Evolutionary conservation across 2,329 filamentous ascomycete species (phyloP).

Genomic region (Beauveria varroae): DNA sequence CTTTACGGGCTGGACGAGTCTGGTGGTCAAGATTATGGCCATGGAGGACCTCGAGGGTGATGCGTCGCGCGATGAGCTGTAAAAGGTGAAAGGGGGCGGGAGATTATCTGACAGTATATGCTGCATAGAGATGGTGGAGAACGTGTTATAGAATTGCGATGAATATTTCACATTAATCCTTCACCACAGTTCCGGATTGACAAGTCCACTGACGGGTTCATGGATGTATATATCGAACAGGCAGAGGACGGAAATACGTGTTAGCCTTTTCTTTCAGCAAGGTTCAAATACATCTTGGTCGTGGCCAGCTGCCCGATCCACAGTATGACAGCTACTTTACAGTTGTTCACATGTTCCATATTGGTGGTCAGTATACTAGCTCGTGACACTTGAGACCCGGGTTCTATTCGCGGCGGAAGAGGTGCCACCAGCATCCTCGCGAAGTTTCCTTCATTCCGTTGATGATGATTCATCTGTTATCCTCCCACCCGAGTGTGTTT

Average conservation of each 20-base stretch:
- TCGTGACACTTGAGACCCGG: constrained; percentile 18
- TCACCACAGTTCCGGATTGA: no score
- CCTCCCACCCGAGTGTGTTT: no score
- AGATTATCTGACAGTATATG: constrained; percentile 15
- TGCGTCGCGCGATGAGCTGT: constrained; percentile 41
- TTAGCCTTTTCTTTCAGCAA: not conserved
- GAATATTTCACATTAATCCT: not conserved
- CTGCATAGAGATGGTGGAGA: not conserved
- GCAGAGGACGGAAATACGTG: not conserved
- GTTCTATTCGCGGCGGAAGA: constrained; percentile 19
- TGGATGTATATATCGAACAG: no score
- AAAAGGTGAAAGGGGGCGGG: constrained; percentile 6
- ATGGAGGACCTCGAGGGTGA: constrained; percentile 62
- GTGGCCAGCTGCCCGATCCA: not conserved
- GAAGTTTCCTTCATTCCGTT: not conserved
- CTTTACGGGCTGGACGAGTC: constrained; percentile 98
- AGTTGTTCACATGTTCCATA: constrained; percentile 13
- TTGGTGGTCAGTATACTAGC: constrained; percentile 19
- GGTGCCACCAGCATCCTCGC: constrained; percentile 9
- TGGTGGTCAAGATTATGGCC: constrained; percentile 95
- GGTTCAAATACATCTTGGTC: not conserved
- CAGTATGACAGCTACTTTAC: constrained; percentile 13
- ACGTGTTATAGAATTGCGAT: not conserved
- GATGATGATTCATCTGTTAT: not conserved
- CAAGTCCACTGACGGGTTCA: no score